Percentiles rank a stretch among this genome's conserved stretches.
Evolutionary conservation across 352 stramenopile genomes (phyloP).

Genomic region (Globisporangium lucens): DNA sequence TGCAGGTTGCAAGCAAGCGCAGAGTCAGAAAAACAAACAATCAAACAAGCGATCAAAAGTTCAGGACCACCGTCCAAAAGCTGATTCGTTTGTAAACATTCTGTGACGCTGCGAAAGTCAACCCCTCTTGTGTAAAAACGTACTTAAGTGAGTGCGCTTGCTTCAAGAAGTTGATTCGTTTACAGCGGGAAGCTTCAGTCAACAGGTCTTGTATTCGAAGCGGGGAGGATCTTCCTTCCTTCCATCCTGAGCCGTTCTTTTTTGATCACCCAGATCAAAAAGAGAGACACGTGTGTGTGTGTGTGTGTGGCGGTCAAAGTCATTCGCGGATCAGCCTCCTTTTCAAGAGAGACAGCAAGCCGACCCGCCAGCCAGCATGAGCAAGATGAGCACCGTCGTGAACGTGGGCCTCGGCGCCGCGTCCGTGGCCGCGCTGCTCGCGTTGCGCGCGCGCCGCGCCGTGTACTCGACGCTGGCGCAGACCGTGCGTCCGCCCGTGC

Average conservation of each 20-base stretch:
- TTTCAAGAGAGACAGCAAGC: not conserved
- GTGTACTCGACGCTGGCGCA: slow-evolving; percentile 57
- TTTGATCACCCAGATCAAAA: not conserved
- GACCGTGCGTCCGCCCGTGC: slow-evolving; percentile 45
- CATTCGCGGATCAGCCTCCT: not conserved
- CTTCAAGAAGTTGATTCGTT: not conserved
- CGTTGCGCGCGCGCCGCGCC: slow-evolving; percentile 50
- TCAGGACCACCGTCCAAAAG: not conserved
- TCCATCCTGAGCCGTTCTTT: not conserved
- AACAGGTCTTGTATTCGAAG: not conserved
- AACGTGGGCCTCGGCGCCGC: slow-evolving; percentile 56
- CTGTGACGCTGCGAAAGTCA: too few relatives aligned
- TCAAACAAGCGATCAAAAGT: not conserved
- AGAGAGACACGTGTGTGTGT: not conserved
- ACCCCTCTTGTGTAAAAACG: too few relatives aligned
- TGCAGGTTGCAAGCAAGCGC: not conserved
- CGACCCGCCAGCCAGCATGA: slow-evolving; percentile 31
- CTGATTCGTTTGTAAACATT: too few relatives aligned
- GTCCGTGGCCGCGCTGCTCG: slow-evolving; percentile 51
- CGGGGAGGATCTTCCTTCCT: not conserved
- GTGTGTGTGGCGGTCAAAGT: not conserved
- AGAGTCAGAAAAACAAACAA: not conserved
- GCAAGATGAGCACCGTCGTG: slow-evolving; percentile 37
- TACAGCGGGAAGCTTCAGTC: not conserved
- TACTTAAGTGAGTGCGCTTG: not conserved